Evolutionary conservation across 2,329 filamentous ascomycete genomes (phyloP).

Genomic region (Bisporella sp.): DNA sequence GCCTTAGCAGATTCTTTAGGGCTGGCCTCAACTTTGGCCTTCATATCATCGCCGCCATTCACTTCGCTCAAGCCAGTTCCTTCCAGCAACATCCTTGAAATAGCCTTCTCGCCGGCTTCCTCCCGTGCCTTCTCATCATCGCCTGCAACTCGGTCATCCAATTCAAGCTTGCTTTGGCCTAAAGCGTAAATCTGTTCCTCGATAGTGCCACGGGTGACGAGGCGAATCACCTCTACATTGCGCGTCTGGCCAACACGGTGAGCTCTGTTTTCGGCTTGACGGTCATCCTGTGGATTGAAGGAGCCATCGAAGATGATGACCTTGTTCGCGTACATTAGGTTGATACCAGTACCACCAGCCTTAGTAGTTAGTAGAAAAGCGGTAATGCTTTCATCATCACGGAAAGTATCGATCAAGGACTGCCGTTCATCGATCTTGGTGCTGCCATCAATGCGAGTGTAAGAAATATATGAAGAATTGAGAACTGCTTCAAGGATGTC

Average conservation of each 20-base stretch:
- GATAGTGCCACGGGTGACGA: constrained; percentile 76
- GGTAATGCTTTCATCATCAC: constrained; percentile 66
- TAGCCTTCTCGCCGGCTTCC: constrained; percentile 19
- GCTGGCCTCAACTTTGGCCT: constrained; percentile 6
- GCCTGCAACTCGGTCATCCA: constrained; percentile 69
- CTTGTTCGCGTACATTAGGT: constrained; percentile 91
- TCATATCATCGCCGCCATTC: neutral
- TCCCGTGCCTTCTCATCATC: constrained; percentile 35
- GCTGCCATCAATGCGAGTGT: constrained; percentile 79
- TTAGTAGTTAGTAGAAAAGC: constrained; percentile 92
- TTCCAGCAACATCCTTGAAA: constrained; percentile 24
- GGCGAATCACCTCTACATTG: constrained; percentile 81
- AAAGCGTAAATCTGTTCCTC: constrained; percentile 91
- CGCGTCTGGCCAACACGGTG: constrained; percentile 89
- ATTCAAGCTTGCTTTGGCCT: constrained; percentile 85
- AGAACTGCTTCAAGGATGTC: constrained; percentile 84
- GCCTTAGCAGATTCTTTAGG: constrained; percentile 1
- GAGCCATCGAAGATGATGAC: constrained; percentile 94
- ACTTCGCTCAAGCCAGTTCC: constrained; percentile 10
- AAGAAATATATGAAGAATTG: constrained; percentile 62
- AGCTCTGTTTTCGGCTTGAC: constrained; percentile 96
- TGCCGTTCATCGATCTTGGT: constrained; percentile 81
- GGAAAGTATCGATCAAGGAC: constrained; percentile 81
- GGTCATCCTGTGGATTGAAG: constrained; percentile 97
- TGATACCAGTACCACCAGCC: constrained; percentile 94